A percentile compares a stretch with the other conserved stretches of the same genome.
These are phyloP conservation scores for Trichoderma sp. DNA, from an alignment of 2,329 filamentous ascomycete genomes.

Conservation along the genomic window DNA sequence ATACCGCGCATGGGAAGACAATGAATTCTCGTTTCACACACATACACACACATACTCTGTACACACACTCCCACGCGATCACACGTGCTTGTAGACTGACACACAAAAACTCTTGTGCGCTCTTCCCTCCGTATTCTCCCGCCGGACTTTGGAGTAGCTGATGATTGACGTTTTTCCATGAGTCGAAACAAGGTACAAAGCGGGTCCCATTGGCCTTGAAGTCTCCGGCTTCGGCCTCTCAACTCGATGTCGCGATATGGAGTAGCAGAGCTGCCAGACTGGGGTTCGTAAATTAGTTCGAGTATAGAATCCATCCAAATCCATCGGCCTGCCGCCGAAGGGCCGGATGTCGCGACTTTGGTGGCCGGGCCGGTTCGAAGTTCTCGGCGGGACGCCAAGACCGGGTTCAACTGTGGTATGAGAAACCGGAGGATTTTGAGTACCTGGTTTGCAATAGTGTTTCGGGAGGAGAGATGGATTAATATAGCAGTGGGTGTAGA, in stretches of 20 bases:
- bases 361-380: background rate
- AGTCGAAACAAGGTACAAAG: constrained; percentile 9
- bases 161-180: background rate
- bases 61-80: background rate
- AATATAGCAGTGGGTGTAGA: background rate
- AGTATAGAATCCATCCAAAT: background rate
- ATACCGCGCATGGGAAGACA: constrained; percentile 17
- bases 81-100: background rate
- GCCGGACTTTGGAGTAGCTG: background rate
- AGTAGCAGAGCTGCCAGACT: background rate
- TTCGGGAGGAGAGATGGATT: too few species aligned
- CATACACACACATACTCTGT: background rate
- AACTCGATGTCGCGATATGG: background rate
- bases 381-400: background rate
- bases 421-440: background rate
- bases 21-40: constrained; percentile 13
- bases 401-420: background rate
- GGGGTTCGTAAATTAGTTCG: background rate
- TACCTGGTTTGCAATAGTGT: background rate
- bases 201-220: background rate
- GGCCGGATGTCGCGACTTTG: background rate
- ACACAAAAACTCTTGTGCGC: background rate
- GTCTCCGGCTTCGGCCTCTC: constrained; percentile 15
- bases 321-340: background rate
- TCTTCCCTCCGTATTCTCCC: constrained; percentile 1